Base-by-base conservation (phyloP, 257 asterid genomes). In the Solanum ahanhuiri region DNA sequence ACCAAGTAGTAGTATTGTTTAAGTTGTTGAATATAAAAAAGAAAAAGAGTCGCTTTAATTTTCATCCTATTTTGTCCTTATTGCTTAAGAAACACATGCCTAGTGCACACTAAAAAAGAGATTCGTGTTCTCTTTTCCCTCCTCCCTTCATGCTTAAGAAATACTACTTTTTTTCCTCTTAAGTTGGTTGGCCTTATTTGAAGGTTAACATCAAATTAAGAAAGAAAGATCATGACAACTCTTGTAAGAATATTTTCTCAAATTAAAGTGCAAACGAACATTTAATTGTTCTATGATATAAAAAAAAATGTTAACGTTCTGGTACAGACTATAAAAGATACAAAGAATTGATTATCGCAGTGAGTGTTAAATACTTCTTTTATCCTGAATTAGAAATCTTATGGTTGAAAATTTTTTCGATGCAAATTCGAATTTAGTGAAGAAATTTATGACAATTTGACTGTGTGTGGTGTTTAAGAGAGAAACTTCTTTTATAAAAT, bases 331-430 rank as follows among this genome's bases (percentile, higher is more conserved):
- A 7, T n/a, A 41, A 23, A 76, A 75, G 12, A 51, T 76, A 33
- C 34, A 31, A 31, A 31, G 34, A 31, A 31, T 31, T 43, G 4
- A 1, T 41, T 41, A 12, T 41, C 5, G 0, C 14, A 0, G 37
- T 3, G 14, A 41, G 48, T 41, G 48, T 41, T 12, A 15, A 51
- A 5, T 51, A 51, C 3, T 51, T 51, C 0, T 51, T 15, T 51
- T 15, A 51, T 51, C 0, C 0, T 17, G n/a, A 54, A 54, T 54
- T 17, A 17, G 1, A 54, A 54, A 54, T 54, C 0, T 54, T 5
- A 2, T 54, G 63, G 0, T 54, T 54, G n/a, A 54, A 1, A 15
- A 11, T 0, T 0, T 14, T 2, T 51, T 2, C 0, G 0, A 51
- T 0, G 0, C 34, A 28, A 28, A 28, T 28, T 28, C 30, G 34